phyloP scores from a whole-genome alignment of 306 rosid species.

The Castanea sativa region DNA sequence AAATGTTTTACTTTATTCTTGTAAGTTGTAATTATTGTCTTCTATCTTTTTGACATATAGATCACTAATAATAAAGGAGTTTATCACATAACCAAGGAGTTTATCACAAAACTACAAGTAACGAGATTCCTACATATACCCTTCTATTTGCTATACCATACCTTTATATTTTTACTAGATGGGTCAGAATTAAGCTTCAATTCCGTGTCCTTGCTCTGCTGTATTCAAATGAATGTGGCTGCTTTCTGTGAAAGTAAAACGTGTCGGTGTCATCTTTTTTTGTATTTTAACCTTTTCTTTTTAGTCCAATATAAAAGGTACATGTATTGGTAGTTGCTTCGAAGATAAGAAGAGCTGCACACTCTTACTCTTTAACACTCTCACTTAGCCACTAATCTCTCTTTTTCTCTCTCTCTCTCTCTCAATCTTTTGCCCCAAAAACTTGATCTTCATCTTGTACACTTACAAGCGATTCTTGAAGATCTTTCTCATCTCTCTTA shows the following conservation, averaged over 20 bases:
- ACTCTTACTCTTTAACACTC: not conserved
- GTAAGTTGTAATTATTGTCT: no score
- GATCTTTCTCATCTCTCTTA: not conserved
- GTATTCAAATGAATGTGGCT: slow-evolving; percentile 16
- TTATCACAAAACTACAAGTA: no score
- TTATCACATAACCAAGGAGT: no score
- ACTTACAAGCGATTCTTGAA: no score
- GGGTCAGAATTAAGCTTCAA: not conserved
- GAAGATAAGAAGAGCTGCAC: not conserved
- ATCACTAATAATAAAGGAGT: no score
- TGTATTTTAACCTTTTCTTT: not conserved
- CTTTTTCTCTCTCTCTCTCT: not conserved
- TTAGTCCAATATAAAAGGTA: not conserved
- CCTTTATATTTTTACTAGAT: no score
- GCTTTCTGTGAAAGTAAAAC: slow-evolving; percentile 36
- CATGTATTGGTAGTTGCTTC: not conserved
- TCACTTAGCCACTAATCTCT: not conserved
- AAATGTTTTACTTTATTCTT: no score
- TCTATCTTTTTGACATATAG: no score
- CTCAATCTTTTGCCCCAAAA: not conserved
- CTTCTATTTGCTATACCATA: no score
- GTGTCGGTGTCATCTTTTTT: slow-evolving; percentile 34
- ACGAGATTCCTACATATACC: not conserved
- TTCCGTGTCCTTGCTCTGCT: not conserved
- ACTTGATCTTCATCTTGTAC: not conserved